These are phyloP conservation scores for Takashimella koratensis DNA, from an alignment of 1,284 basidiomycete species.

Conservation along the genomic window DNA sequence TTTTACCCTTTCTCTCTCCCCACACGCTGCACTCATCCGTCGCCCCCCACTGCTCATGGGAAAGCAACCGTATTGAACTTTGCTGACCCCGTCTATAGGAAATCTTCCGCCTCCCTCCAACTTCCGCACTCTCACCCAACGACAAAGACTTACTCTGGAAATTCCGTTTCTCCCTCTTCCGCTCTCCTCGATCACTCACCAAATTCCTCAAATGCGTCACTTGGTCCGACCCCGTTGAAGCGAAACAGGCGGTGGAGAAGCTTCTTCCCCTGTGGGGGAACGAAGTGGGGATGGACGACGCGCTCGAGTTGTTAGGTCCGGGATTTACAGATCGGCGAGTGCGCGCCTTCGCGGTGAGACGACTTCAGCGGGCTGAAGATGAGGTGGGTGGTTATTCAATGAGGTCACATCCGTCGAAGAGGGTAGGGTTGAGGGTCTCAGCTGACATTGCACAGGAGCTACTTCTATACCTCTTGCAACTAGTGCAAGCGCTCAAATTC, in stretches of 20 bases:
- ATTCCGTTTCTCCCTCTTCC: slow-evolving; percentile 93
- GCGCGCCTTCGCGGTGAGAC: slow-evolving; percentile 87
- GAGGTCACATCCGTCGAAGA: no score
- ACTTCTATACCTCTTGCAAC: slow-evolving; percentile 85
- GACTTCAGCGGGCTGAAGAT: slow-evolving; percentile 86
- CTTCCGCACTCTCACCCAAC: slow-evolving; percentile 76
- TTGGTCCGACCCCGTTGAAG: slow-evolving; percentile 93
- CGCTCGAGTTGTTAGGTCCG: slow-evolving; percentile 88
- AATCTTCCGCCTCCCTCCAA: slow-evolving; percentile 85
- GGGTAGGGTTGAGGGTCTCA: background rate
- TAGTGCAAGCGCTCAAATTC: slow-evolving; percentile 97
- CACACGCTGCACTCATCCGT: no score
- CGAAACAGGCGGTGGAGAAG: slow-evolving; percentile 96
- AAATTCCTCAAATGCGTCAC: slow-evolving; percentile 98
- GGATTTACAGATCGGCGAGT: slow-evolving; percentile 87
- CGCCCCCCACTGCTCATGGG: no score
- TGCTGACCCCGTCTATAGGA: slow-evolving; percentile 55
- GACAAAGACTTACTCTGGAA: slow-evolving; percentile 98
- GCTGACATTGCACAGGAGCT: slow-evolving; percentile 64
- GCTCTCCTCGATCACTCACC: slow-evolving; percentile 69
- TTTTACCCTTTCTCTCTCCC: no score
- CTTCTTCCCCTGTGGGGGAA: slow-evolving; percentile 88
- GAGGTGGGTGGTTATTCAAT: slow-evolving; percentile 61
- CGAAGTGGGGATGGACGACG: slow-evolving; percentile 94
- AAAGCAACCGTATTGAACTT: no score